Evolutionary conservation across 495 filamentous ascomycete genomes (phyloP).

Genomic region (Daldinia grandis): DNA sequence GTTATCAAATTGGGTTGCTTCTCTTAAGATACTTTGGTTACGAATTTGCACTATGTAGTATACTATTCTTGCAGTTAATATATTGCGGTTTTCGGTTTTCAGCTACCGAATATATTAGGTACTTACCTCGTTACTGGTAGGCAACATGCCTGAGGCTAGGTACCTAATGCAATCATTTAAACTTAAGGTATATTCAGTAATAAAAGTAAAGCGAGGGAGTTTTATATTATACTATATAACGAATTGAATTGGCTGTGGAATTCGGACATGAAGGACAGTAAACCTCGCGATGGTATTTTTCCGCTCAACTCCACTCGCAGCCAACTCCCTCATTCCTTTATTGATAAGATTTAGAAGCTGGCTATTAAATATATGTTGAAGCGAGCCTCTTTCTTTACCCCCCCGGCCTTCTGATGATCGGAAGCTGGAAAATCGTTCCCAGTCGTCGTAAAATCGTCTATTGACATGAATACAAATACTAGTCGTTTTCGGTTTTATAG

Average conservation of each 20-base stretch:
- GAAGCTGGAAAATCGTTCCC: constrained; percentile 20
- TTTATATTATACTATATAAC: constrained; percentile 32
- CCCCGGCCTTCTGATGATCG: constrained; percentile 22
- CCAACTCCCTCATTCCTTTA: constrained; percentile 25
- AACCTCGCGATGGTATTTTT: constrained; percentile 32
- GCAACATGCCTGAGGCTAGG: not conserved
- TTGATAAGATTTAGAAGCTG: constrained; percentile 30
- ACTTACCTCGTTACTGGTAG: not conserved
- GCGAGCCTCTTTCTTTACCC: constrained; percentile 6
- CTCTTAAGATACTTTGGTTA: no score
- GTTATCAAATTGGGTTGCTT: no score
- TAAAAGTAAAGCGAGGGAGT: constrained; percentile 8
- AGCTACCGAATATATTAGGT: not conserved
- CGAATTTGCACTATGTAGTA: no score
- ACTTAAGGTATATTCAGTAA: not conserved
- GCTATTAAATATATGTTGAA: constrained; percentile 17
- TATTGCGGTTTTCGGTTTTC: not conserved
- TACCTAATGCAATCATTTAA: not conserved
- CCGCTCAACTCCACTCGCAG: constrained; percentile 22
- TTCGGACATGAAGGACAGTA: constrained; percentile 48
- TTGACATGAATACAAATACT: constrained; percentile 34
- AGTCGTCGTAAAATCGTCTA: constrained; percentile 40
- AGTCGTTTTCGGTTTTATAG: constrained; percentile 9
- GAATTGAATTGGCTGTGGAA: constrained; percentile 39
- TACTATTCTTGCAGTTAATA: no score